phyloP scores from a whole-genome alignment of 768 basidiomycete genomes.

The Phlebiopsis flavidoalba region DNA sequence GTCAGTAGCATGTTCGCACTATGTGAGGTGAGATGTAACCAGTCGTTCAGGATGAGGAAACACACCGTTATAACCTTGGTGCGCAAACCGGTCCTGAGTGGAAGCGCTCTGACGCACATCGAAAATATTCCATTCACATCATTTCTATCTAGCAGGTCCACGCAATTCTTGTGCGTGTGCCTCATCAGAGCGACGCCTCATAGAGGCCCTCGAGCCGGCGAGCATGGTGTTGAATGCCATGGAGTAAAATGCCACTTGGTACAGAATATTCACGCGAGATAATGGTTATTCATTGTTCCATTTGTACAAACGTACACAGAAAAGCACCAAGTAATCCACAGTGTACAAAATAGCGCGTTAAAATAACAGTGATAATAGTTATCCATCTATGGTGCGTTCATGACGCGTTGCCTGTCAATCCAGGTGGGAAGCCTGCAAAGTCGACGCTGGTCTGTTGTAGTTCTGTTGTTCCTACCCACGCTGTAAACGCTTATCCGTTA shows the following conservation, averaged over 20 bases:
- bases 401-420: constrained; percentile 44
- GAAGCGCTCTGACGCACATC: too few species aligned
- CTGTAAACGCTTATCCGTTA: constrained; percentile 81
- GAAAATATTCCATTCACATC: too few species aligned
- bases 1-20: not conserved
- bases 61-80: too few species aligned
- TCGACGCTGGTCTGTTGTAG: constrained; percentile 96
- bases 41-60: too few species aligned
- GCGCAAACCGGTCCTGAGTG: too few species aligned
- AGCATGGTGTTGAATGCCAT: too few species aligned
- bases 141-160: too few species aligned
- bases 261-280: not conserved
- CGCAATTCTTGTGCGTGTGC: too few species aligned
- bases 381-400: constrained; percentile 5
- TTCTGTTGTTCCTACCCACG: constrained; percentile 55
- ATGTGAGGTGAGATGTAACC: not conserved
- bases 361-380: not conserved
- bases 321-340: not conserved
- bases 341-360: not conserved
- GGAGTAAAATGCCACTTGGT: too few species aligned
- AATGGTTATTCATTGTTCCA: not conserved
- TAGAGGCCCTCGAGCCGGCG: too few species aligned
- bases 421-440: constrained; percentile 84
- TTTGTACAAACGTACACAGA: not conserved
- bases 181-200: too few species aligned